These are phyloP conservation scores for Huntiella moniliformis DNA, from an alignment of 2,329 filamentous ascomycete genomes.

Conservation along the genomic window DNA sequence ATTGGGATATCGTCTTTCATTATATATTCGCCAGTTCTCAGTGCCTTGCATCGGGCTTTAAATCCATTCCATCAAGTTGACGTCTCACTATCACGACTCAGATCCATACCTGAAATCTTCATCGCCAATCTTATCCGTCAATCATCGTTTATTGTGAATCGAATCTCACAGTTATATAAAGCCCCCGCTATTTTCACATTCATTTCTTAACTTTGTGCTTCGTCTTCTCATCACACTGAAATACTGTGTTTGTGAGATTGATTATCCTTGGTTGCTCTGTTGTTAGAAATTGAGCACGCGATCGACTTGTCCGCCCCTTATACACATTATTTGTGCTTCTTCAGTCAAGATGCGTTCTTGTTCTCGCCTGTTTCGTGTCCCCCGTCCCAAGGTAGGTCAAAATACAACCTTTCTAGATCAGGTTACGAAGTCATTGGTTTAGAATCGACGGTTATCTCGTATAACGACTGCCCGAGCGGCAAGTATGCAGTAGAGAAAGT, in stretches of 20 bases:
- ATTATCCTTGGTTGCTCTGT: no score
- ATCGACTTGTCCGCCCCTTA: neutral
- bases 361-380: conserved; percentile 18
- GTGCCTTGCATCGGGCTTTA: no score
- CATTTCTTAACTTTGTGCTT: neutral
- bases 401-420: neutral
- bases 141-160: no score
- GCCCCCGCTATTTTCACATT: no score
- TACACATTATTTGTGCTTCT: neutral
- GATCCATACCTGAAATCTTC: no score
- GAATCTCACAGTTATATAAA: no score
- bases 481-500: neutral
- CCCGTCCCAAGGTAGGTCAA: conserved; percentile 23
- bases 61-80: no score
- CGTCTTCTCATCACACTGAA: no score
- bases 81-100: no score
- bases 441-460: neutral
- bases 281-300: neutral
- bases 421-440: neutral
- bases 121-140: no score
- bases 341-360: conserved; percentile 10
- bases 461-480: no score
- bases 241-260: no score
- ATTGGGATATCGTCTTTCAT: conserved; percentile 1
- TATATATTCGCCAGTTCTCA: neutral